Evolutionary conservation across 352 stramenopile species (phyloP), one percentile per base, ranked within the genome.

Genomic region (Sclerospora graminicola): DNA sequence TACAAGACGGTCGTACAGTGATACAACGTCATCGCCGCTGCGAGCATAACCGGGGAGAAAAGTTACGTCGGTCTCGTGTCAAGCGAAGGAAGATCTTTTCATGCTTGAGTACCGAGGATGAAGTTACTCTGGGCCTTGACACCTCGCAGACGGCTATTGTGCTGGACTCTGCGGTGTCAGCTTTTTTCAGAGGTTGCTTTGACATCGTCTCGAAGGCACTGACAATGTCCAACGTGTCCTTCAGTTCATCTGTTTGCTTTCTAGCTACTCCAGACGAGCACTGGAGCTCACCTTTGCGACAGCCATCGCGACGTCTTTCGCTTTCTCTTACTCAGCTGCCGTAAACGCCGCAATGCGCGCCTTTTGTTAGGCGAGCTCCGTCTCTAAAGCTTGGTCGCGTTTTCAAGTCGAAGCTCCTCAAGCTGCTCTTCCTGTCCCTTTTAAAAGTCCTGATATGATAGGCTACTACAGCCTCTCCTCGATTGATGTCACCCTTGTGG

Each of bases 291-390:
- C 73, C 49, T 89, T 88, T 15, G 74, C 77, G 21, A 89, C 61
- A 2, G 72, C 73, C 20, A 74, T 57, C 0, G 73, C 81, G 9
- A 90, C 65, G 39, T 92, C 81, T 20, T 92, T 78, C 0, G 67
- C 71, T 37, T 82, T 84, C 54, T 84, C 82, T 45, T 90, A 78
- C 44, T 92, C 77, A 0, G 57, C 51, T 13, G 63, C 57, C 8
- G 69, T 82, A 35, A 92, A 88, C 26, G 74, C 61, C 2, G 54
- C 64, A 42, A 88, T 79, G 9, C 80, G 65, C n/a, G 56, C 38
- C 36, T 87, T 85, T 16, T 87, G 70, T 47, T 86, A 75, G 1
- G 66, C 66, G 13, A 88, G 50, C 27, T 92, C 80, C 0, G 60
- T 56, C 27, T 88, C 66, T n/a, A 88, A 31, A 3, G 66, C 41